phyloP scores from a whole-genome alignment of 805 yeast genomes.

The Starmera amethionina region DNA sequence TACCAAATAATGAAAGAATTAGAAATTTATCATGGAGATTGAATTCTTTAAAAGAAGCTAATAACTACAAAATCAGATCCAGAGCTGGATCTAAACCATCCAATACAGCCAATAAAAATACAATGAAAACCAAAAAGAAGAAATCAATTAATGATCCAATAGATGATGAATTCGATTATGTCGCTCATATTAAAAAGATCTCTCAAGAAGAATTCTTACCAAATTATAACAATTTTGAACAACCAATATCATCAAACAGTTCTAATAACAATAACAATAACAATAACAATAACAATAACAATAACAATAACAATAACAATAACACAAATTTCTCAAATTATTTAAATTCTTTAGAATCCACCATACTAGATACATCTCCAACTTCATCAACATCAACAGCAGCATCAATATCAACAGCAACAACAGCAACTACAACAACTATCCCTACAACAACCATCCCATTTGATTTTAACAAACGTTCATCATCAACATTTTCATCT shows the following conservation, averaged over 20 bases:
- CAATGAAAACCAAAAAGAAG: neutral
- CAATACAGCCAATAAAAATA: neutral
- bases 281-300: no score
- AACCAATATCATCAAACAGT: neutral
- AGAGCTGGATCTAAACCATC: neutral
- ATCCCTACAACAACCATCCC: neutral
- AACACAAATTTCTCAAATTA: neutral
- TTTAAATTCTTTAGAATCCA: neutral
- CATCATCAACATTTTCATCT: neutral
- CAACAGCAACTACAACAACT: neutral
- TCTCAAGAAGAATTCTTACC: conserved; percentile 26
- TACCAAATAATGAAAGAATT: conserved; percentile 3
- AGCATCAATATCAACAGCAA: neutral
- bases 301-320: neutral
- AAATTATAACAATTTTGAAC: conserved; percentile 5
- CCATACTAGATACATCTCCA: conserved; percentile 4
- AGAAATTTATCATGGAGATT: conserved; percentile 6
- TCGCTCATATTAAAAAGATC: conserved; percentile 48
- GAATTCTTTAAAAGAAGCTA: neutral
- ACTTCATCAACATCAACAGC: neutral
- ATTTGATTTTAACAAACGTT: neutral
- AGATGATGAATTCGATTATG: conserved; percentile 48
- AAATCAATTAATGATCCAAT: conserved; percentile 23
- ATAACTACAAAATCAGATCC: neutral
- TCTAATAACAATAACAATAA: no score